Evolutionary conservation across 768 basidiomycete species (phyloP).

Genomic region (Lactarius psammicola): DNA sequence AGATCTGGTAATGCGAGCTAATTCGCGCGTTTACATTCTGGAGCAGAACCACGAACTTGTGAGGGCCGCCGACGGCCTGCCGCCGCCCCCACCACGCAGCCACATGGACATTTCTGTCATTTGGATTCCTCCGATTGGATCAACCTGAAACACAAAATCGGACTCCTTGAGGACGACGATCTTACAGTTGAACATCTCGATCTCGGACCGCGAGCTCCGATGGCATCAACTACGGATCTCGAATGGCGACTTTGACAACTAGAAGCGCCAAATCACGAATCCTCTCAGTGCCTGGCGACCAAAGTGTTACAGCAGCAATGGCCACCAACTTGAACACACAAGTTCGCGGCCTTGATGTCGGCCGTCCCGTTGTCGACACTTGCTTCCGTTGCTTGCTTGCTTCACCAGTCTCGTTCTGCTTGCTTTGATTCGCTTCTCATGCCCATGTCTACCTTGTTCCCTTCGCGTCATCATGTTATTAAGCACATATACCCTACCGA

Average conservation of each 20-base stretch:
- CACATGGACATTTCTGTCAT: no score
- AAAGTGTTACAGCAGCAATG: conserved; percentile 36
- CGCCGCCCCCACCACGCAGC: no score
- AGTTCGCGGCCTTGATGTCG: conserved; percentile 51
- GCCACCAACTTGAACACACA: conserved; percentile 58
- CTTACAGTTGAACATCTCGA: conserved; percentile 53
- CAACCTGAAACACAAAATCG: conserved; percentile 95
- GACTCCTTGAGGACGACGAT: conserved; percentile 84
- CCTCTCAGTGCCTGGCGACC: conserved; percentile 73
- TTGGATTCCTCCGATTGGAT: no score
- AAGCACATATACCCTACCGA: conserved; percentile 49
- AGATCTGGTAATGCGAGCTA: no score
- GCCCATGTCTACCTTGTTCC: no score
- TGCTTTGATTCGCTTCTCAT: no score
- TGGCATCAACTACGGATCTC: conserved; percentile 68
- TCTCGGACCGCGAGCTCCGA: conserved; percentile 75
- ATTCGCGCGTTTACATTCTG: no score
- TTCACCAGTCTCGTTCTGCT: conserved; percentile 19
- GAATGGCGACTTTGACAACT: conserved; percentile 83
- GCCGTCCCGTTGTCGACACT: conserved; percentile 30
- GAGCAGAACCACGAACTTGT: no score
- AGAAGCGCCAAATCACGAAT: conserved; percentile 80
- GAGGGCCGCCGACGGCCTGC: no score
- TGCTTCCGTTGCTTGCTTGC: conserved; percentile 29
- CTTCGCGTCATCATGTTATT: conserved; percentile 35